Base-by-base conservation (phyloP, 139 green algal species). In the Chlorokybus atmophyticus region DNA sequence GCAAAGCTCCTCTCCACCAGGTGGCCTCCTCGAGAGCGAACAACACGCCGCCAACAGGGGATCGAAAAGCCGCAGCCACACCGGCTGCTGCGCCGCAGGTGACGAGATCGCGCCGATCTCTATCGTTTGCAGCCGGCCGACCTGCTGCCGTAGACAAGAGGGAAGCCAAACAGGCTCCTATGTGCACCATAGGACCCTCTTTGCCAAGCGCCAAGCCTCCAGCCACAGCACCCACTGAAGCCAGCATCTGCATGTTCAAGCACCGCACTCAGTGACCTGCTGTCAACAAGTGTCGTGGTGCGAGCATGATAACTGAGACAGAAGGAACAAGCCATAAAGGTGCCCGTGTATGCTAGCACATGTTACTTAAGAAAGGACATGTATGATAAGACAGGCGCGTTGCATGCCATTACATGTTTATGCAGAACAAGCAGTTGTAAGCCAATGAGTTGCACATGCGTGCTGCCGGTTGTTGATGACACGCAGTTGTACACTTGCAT, bases 11-110 rank as follows among this genome's bases (percentile, higher is more conserved):
- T 27, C 54, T 27, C 63, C 63, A 71, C 14, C 62, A 80, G 2
- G 79, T 81, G 57, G 79, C 75, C 70, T 92, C 83, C 61, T 93
- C 84, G 29, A 93, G 69, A 5, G 82, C 83, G 74, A 93, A 93
- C 40, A 93, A 69, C 42, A 92, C 82, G 10, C 84, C 84, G 26
- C 84, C 84, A 29, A 93, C 75, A 5, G 83, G 84, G 0, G 82
- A 68, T 27, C 80, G 65, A 62, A 93, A 93, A 2, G 84, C 84
- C 10, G 82, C 84, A 7, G 84, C 82, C 48, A 90, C 79, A 6
- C 84, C 84, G 29, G 75, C 68, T 25, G 78, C 82, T 17, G 83
- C 72, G 3, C 84, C 84, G 52, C 71, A 83, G 1, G 80, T 82
- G 47, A 93, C 63, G 17, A 88, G 55, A 64, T 91, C 82, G 19